Conservation (phyloP, 176 grass and related monocot species). For the Oryza nivara region DNA sequence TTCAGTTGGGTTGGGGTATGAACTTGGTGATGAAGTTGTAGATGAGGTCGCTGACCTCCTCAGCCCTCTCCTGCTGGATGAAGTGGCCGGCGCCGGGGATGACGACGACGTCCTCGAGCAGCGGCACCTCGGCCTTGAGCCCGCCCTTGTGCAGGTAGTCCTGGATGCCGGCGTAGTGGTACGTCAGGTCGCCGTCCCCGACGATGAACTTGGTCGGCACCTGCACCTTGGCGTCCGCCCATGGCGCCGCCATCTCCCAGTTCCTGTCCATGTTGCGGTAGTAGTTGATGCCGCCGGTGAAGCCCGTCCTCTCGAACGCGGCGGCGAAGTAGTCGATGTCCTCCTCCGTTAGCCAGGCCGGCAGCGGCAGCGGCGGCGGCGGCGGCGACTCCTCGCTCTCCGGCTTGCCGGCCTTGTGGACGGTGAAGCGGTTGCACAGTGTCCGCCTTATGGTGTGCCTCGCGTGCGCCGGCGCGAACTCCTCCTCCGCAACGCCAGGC, state of each 20-base stretch:
- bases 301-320: conserved; percentile 53
- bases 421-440: conserved; percentile 35
- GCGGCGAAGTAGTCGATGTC: conserved; percentile 48
- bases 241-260: conserved; percentile 57
- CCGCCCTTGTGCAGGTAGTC: conserved; percentile 57
- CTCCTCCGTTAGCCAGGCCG: conserved; percentile 39
- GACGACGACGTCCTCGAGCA: conserved; percentile 46
- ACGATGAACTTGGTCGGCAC: conserved; percentile 61
- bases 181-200: conserved; percentile 55
- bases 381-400: neutral
- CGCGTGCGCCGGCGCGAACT: conserved; percentile 31
- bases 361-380: conserved; percentile 22
- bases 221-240: conserved; percentile 48
- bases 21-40: conserved; percentile 50
- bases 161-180: conserved; percentile 48
- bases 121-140: conserved; percentile 44
- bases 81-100: conserved; percentile 58
- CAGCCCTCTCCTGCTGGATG: conserved; percentile 55
- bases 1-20: neutral
- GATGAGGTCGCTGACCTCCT: conserved; percentile 49
- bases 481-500: conserved; percentile 48
- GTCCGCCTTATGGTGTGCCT: conserved; percentile 9
- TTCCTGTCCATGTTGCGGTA: conserved; percentile 69
- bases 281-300: conserved; percentile 54
- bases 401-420: neutral